These are phyloP conservation scores for Phanerodontia chrysosporium DNA, from an alignment of 768 basidiomycete genomes.

Conservation along the genomic window DNA sequence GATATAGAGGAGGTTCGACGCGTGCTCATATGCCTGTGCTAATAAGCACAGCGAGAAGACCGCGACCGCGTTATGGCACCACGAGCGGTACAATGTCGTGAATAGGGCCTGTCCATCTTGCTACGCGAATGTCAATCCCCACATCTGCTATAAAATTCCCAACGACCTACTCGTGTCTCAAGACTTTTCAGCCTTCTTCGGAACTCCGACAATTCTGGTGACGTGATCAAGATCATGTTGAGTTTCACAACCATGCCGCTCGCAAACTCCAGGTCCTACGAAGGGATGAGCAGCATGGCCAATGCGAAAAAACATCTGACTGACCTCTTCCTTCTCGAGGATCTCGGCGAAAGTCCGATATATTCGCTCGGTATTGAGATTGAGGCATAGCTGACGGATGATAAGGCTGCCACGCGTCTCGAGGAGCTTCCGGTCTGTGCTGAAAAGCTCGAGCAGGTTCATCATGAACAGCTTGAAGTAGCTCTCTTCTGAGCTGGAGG, in stretches of 20 bases:
- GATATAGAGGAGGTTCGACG: constrained; percentile 91
- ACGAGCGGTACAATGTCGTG: constrained; percentile 89
- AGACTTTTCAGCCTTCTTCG: constrained; percentile 88
- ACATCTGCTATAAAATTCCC: neutral
- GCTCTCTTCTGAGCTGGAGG: constrained; percentile 89
- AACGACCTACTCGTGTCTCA: constrained; percentile 76
- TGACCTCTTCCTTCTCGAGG: constrained; percentile 93
- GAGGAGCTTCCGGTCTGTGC: constrained; percentile 85
- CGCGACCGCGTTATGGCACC: constrained; percentile 98
- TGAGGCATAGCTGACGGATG: constrained; percentile 89
- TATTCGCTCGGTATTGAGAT: constrained; percentile 92
- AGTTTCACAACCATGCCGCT: constrained; percentile 97
- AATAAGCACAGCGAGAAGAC: constrained; percentile 94
- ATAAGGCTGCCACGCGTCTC: constrained; percentile 94
- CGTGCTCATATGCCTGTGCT: constrained; percentile 98
- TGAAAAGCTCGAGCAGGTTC: constrained; percentile 91
- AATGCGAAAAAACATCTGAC: constrained; percentile 21
- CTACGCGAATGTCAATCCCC: constrained; percentile 27
- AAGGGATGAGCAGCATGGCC: neutral
- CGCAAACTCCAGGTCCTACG: constrained; percentile 93
- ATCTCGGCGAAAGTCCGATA: constrained; percentile 97
- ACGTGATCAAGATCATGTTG: constrained; percentile 94
- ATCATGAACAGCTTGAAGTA: constrained; percentile 97
- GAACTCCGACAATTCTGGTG: constrained; percentile 93
- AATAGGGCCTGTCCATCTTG: constrained; percentile 97